phyloP scores from a whole-genome alignment of 257 asterid genomes.

The Cinchona pubescens region DNA sequence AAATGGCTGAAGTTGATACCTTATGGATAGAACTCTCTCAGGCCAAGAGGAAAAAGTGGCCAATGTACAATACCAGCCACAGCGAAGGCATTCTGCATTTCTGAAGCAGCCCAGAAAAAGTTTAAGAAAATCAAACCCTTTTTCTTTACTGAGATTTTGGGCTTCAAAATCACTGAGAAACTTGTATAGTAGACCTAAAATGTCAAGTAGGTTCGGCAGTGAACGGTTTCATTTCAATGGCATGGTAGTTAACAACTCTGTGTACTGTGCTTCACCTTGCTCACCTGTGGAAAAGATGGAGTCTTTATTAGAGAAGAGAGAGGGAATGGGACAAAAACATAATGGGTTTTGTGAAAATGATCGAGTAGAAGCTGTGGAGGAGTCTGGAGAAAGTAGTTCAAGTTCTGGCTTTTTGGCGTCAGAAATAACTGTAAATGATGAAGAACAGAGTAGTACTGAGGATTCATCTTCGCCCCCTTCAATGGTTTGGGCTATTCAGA shows the following conservation, averaged over 20 bases:
- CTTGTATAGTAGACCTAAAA: slow-evolving; percentile 33
- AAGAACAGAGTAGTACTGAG: slow-evolving; percentile 45
- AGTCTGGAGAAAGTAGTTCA: slow-evolving; percentile 43
- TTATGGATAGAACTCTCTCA: slow-evolving; percentile 47
- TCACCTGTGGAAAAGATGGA: slow-evolving; percentile 39
- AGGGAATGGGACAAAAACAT: slow-evolving; percentile 12
- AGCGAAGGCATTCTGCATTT: slow-evolving; percentile 23
- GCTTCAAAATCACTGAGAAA: slow-evolving; percentile 48
- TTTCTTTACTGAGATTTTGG: slow-evolving; percentile 42
- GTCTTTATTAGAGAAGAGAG: slow-evolving; percentile 21
- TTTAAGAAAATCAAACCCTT: slow-evolving; percentile 32
- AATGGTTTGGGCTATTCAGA: slow-evolving; percentile 37
- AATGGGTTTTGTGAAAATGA: slow-evolving; percentile 17
- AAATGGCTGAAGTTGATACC: slow-evolving; percentile 39
- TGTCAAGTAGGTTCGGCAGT: slow-evolving; percentile 30
- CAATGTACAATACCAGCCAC: slow-evolving; percentile 23
- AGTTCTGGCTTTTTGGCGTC: slow-evolving; percentile 53
- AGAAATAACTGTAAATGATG: slow-evolving; percentile 46
- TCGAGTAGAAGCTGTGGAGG: slow-evolving; percentile 21
- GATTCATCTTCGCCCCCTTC: slow-evolving; percentile 54
- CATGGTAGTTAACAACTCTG: slow-evolving; percentile 46
- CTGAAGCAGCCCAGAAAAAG: slow-evolving; percentile 16
- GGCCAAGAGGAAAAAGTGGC: slow-evolving; percentile 30
- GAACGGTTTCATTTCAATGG: slow-evolving; percentile 50
- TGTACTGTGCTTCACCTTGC: slow-evolving; percentile 48